Evolutionary conservation across 768 basidiomycete species (phyloP), one percentile per base, ranked within the genome.

Genomic region (Asterophora lycoperdoides): DNA sequence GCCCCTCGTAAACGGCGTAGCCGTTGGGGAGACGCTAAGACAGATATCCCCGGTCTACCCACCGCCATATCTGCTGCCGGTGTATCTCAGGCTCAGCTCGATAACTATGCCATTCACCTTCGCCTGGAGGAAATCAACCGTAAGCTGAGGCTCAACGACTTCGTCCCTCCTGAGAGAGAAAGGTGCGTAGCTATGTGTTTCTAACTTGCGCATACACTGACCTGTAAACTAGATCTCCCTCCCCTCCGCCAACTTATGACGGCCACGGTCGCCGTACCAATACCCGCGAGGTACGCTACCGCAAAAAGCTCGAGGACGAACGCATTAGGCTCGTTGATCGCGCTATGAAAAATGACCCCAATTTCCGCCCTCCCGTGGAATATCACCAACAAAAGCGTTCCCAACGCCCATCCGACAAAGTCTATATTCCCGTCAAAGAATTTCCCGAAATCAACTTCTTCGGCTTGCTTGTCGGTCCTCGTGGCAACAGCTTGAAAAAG

Each of bases 371-470:
- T 46, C 96, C 96, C 8, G 87, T 92, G 48, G 96, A 99, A 68
- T 95, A 97, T 63, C 89, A 92, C 55, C 89, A 93, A 65, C 86
- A 93, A 64, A 95, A 96, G 68, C 86, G 93, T 28, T 90, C 89
- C 35, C 89, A 90, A 51, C 82, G 93, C 40, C 94, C 95, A 11
- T 89, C 89, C 29, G 96, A 99, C 52, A 98, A 98, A 71, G 96
- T 99, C 53, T 99, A 98, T 66, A 97, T 99, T 52, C 96, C 96
- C 34, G 94, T 97, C 65, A 98, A 99, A 68, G 96, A 99, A 70
- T 99, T 99, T 59, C 96, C 96, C 1, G 95, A 98, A 71, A 98
- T 99, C 76, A 99, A 99, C 66, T 99, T 98, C 73, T 98, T 99
- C 60, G 96, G 96, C 59, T 75, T 99, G 53, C 81, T 99, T 52